These are phyloP conservation scores for Daldinia decipiens DNA, from an alignment of 495 filamentous ascomycete species.

Conservation along the genomic window DNA sequence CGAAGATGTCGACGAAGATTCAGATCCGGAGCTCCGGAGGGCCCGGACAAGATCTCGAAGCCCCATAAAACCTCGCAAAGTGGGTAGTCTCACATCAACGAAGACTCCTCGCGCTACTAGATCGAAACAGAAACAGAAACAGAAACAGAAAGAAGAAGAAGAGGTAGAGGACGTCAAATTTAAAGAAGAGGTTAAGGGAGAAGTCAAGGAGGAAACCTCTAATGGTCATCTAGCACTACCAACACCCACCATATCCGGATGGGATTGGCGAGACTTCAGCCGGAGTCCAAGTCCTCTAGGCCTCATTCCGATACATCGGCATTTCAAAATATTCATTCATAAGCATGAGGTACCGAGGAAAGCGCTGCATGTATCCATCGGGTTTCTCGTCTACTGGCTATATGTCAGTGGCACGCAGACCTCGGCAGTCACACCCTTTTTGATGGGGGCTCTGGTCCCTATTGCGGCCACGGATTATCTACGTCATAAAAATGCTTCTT, in stretches of 20 bases:
- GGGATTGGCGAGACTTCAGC: conserved; percentile 82
- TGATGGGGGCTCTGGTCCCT: conserved; percentile 86
- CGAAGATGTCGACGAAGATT: conserved; percentile 52
- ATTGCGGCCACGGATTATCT: conserved; percentile 84
- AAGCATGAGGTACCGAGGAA: conserved; percentile 82
- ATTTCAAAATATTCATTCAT: conserved; percentile 77
- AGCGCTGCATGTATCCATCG: conserved; percentile 89
- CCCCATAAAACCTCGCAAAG: conserved; percentile 61
- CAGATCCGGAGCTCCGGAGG: conserved; percentile 56
- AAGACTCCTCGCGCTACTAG: conserved; percentile 37
- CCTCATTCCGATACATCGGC: conserved; percentile 90
- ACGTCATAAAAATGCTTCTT: conserved; percentile 78
- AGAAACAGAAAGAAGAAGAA: conserved; percentile 35
- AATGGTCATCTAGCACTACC: conserved; percentile 81
- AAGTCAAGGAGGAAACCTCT: conserved; percentile 35
- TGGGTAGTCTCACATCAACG: conserved; percentile 57
- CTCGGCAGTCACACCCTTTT: conserved; percentile 77
- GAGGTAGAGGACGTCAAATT: conserved; percentile 32
- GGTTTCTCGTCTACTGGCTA: conserved; percentile 86
- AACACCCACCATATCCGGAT: conserved; percentile 59
- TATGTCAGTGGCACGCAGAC: conserved; percentile 82
- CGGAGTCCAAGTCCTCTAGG: conserved; percentile 91
- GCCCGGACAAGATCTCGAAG: conserved; percentile 62
- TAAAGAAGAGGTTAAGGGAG: conserved; percentile 42
- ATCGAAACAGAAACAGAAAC: conserved; percentile 39